Base-by-base conservation (phyloP, 1,284 basidiomycete genomes). In the Caloboletus firmus region DNA sequence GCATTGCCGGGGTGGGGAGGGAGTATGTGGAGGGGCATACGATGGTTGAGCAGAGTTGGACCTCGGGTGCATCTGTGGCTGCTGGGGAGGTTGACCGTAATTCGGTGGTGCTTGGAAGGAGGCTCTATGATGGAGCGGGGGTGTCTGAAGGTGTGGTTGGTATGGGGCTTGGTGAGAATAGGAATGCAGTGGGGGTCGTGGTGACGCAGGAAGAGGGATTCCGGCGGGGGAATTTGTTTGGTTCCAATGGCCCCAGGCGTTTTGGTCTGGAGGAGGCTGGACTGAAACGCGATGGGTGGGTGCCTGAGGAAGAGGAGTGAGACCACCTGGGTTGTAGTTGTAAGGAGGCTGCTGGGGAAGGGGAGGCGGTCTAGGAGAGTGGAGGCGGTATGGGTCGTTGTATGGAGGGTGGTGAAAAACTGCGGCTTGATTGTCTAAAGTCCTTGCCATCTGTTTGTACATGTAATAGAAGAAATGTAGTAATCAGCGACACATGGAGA, bases 391-490 rank as follows among this genome's bases (percentile, higher is more conserved):
- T 1, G 58, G 47, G 50, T 61, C 52, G 45, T 55, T 46, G 47
- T 56, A 57, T 11, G 57, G 57, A 54, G 54, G 62, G 17, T 59
- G 56, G 52, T 61, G 54, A 55, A 56, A 51, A 58, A 58, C 60
- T 43, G 63, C 62, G 24, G 69, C 52, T 42, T 81, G 78, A 45
- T 77, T 74, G 63, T 84, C 83, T 11, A 89, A 72, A 15, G 74
- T 78, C 55, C 78, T 76, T 26, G 84, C 85, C 80, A 89, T 89
- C 86, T 87, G 67, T 56, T 61, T 60, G 62, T 63, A 62, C 50
- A 61, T 65, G 62, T 62, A 60, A 61, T 56, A 52, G 30, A 55
- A 52, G 41, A 54, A 54, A 37, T 46, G 52, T 53, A 51, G 50
- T 51, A 51, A 49, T 58, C 57, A 64, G 65, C 36, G 31, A 52